These are phyloP conservation scores for Pleurotus djamor DNA, from an alignment of 768 basidiomycete genomes.

Conservation along the genomic window DNA sequence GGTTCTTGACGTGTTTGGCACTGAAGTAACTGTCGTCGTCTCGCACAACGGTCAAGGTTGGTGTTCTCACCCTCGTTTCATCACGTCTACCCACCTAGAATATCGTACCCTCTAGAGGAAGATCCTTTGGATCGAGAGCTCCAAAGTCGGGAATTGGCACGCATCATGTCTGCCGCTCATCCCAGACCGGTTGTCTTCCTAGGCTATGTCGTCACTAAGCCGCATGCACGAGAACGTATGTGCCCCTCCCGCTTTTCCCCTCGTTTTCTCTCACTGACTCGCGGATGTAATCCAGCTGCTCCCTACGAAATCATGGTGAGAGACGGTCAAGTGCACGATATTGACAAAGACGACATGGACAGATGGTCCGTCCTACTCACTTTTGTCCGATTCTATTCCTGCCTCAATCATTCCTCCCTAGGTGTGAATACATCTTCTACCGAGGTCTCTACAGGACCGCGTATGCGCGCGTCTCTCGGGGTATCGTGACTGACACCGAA, in stretches of 20 bases:
- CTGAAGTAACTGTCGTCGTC: slow-evolving; percentile 78
- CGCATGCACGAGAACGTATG: slow-evolving; percentile 62
- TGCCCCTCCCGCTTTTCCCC: slow-evolving; percentile 9
- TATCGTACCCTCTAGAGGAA: slow-evolving; percentile 54
- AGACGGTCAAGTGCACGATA: slow-evolving; percentile 81
- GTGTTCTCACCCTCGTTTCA: background rate
- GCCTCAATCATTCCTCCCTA: slow-evolving; percentile 17
- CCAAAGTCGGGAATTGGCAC: slow-evolving; percentile 77
- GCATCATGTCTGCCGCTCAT: slow-evolving; percentile 70
- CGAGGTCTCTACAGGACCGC: slow-evolving; percentile 75
- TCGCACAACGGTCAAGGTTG: slow-evolving; percentile 90
- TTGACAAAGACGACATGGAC: slow-evolving; percentile 70
- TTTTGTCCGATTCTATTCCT: background rate
- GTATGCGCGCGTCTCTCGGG: slow-evolving; percentile 82
- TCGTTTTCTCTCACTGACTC: background rate
- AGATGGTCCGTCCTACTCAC: slow-evolving; percentile 42
- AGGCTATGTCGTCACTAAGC: slow-evolving; percentile 78
- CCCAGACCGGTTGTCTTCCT: slow-evolving; percentile 78
- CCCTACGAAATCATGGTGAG: slow-evolving; percentile 75
- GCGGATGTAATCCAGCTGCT: slow-evolving; percentile 40
- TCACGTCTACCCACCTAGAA: background rate
- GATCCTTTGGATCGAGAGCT: slow-evolving; percentile 86
- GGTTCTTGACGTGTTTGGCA: slow-evolving; percentile 75
- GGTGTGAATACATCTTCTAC: slow-evolving; percentile 93
- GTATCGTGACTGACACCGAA: slow-evolving; percentile 88